Evolutionary conservation across 1,139 yeast species (phyloP), one percentile per base, ranked within the genome.

Genomic region (Blastobotrys elegans): DNA sequence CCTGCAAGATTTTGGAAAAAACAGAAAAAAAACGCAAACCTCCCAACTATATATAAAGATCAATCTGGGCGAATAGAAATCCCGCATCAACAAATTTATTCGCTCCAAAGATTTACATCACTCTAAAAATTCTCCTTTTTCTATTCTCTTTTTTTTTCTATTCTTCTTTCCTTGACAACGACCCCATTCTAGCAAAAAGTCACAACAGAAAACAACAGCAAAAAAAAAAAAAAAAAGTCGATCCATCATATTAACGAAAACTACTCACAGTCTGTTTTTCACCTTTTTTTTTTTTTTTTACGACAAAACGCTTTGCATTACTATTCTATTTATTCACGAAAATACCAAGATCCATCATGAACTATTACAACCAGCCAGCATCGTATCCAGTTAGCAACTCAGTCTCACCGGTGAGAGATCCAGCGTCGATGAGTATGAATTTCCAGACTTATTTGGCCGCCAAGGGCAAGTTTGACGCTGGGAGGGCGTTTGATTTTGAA

Each of bases 401-500:
- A 17, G 40, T 35, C 5, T 42, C 46, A n/a, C 46, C 46, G 18
- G 34, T 35, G 17, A 24, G 46, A 18, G 46, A 42, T 6, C 34
- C 46, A 4, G 35, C 33, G 6, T 4, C 45, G 2, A 42, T 40
- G 44, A 26, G 14, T 4, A 2, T 21, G n/a, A 21, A 16, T 16
- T 17, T 7, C 24, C 20, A 13, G 29, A 22, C 26, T 7, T 37
- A 37, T 17, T 14, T 44, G 26, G 18, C 43, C 5, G 38, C 29
- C 16, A 46, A 49, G 43, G 49, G 46, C 20, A 49, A 76, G 57
- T 73, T 80, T 57, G 78, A 79, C 56, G 73, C 80, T 43, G 79
- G 80, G 52, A 75, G 82, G 55, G 76, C 84, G 17, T 80, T 82
- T 64, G 85, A 80, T 53, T 59, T 73, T 40, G 84, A 79, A 60